Conservation (phyloP, 805 yeast species). For the Ogataea glucozyma region DNA sequence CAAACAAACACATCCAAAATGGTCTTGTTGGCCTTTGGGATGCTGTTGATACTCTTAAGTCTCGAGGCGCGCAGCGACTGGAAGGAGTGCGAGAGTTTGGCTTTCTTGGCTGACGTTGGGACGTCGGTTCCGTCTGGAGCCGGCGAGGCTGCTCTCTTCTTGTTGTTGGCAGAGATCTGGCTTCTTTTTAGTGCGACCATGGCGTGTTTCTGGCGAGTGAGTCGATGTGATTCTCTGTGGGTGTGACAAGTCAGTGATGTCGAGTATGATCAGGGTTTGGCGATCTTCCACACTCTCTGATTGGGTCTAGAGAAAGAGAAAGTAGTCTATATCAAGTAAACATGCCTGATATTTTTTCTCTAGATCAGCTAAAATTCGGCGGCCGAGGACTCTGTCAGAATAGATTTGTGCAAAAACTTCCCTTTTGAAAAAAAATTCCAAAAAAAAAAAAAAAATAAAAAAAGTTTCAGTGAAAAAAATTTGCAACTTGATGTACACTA, state of each 20-base stretch:
- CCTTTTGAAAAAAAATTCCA: slow-evolving; percentile 14
- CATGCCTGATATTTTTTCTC: too few relatives aligned
- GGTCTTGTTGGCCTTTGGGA: slow-evolving; percentile 39
- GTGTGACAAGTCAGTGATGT: too few relatives aligned
- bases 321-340: too few relatives aligned
- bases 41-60: slow-evolving; percentile 46
- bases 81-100: slow-evolving; percentile 39
- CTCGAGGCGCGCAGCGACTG: slow-evolving; percentile 51
- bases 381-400: slow-evolving; percentile 11
- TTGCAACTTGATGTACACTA: not conserved
- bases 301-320: too few relatives aligned
- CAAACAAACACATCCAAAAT: slow-evolving; percentile 82
- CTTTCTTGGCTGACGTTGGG: slow-evolving; percentile 35
- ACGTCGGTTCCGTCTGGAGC: slow-evolving; percentile 23
- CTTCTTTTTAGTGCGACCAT: slow-evolving; percentile 46
- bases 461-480: slow-evolving; percentile 1
- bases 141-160: slow-evolving; percentile 22
- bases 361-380: slow-evolving; percentile 4
- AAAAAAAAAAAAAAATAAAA: slow-evolving; percentile 6
- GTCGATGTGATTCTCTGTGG: too few relatives aligned
- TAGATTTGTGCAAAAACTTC: slow-evolving; percentile 12
- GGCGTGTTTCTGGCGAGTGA: slow-evolving; percentile 16
- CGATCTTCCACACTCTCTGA: too few relatives aligned
- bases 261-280: too few relatives aligned
- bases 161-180: slow-evolving; percentile 18